Conservation (phyloP, 1,284 basidiomycete species). For the Sanguinoderma infundibulare region DNA sequence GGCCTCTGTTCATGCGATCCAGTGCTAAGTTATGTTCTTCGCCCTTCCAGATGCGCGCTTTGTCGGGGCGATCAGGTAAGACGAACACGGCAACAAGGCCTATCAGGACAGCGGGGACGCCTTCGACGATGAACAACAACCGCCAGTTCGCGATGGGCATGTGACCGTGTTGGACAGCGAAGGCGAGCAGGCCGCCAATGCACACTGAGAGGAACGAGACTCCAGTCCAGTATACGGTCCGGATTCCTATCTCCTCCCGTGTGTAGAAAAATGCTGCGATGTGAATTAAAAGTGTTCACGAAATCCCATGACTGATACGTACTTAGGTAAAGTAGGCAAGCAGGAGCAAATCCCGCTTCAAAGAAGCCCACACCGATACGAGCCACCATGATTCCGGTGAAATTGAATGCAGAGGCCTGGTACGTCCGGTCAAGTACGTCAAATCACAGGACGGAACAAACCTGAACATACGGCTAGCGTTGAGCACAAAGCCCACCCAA, state of each 20-base stretch:
- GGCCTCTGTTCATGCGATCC: constrained; percentile 74
- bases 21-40: constrained; percentile 75
- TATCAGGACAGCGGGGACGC: constrained; percentile 69
- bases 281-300: background rate
- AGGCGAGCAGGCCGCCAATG: constrained; percentile 79
- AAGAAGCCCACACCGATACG: constrained; percentile 70
- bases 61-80: constrained; percentile 81
- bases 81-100: constrained; percentile 68
- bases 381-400: constrained; percentile 59
- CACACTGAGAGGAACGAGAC: constrained; percentile 81
- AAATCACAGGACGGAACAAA: background rate
- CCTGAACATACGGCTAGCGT: constrained; percentile 60
- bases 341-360: constrained; percentile 75
- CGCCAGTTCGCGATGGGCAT: constrained; percentile 61
- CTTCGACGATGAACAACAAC: constrained; percentile 81
- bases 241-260: constrained; percentile 69
- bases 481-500: constrained; percentile 74
- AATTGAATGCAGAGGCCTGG: constrained; percentile 62
- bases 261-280: constrained; percentile 74
- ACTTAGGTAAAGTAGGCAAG: constrained; percentile 78
- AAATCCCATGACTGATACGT: background rate
- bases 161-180: constrained; percentile 66
- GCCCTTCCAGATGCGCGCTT: constrained; percentile 70
- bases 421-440: background rate
- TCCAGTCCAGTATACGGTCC: constrained; percentile 80